Base-by-base conservation (phyloP, 1,139 yeast species). In the Pichia sp. region DNA sequence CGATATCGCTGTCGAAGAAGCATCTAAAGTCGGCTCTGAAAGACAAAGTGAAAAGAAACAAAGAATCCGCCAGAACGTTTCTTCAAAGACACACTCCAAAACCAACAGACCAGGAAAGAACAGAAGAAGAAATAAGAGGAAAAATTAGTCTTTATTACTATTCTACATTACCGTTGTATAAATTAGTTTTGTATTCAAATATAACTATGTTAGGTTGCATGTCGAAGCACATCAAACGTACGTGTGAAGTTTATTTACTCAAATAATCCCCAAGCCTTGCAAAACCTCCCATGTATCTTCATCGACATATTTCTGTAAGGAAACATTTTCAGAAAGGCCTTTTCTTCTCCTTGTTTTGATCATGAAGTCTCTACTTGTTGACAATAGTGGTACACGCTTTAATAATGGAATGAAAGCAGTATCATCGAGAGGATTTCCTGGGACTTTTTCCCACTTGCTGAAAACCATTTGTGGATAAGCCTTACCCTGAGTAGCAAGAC, bases 371-470 rank as follows among this genome's bases (percentile, higher is more conserved):
- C 99, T 75, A 0, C 97, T 93, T 60, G 92, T 72, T 1, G 87
- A 84, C 29, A 75, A 75, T 0, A 75, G 70, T 3, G 86, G 84
- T 1, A 93, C 97, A 0, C 97, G 88, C 61, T 82, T 82, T 65
- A 93, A 75, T 44, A 84, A 78, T 8, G 90, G 90, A 46, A 90
- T 77, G 52, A 72, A 74, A 15, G 81, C 81, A 31, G 79, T 78
- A 30, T 72, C 71, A 67, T 92, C 96, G 62, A 92, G 69, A 5
- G 98, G 98, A 71, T 92, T 90, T 0, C 99, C 99, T 1, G 97
- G 96, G 0, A 89, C 96, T 8, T 75, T 69, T 19, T 80, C 79
- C 96, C 97, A 95, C 57, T 75, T 78, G 56, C 78, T 77, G 68
- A 88, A 90, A 48, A 78, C 78, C 59, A 86, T 68, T 46, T 81